Percentiles rank a stretch among this genome's conserved stretches.
Evolutionary conservation across 768 basidiomycete species (phyloP).

Genomic region (Asterophora parasitica): DNA sequence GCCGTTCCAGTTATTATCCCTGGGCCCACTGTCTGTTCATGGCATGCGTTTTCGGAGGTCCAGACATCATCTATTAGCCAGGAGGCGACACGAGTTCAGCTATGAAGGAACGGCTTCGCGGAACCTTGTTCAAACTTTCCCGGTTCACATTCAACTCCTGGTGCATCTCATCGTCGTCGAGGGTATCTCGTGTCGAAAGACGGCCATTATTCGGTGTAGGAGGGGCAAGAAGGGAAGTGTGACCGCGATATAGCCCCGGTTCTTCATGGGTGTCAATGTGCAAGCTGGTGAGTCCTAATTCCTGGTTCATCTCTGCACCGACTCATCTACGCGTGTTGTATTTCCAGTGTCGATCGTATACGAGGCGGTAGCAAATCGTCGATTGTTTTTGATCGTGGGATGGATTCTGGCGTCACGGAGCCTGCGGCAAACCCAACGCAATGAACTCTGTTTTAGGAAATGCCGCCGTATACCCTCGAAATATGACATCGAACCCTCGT

Average conservation of each 20-base stretch:
- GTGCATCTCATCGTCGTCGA: no score
- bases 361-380: slow-evolving; percentile 1
- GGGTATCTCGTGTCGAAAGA: background rate
- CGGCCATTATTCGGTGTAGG: background rate
- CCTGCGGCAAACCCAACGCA: background rate
- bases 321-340: background rate
- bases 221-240: background rate
- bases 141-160: no score
- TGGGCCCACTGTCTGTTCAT: no score
- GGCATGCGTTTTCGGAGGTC: no score
- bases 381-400: background rate
- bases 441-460: background rate
- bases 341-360: slow-evolving; percentile 1
- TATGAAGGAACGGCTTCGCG: no score
- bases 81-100: no score
- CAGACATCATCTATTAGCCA: no score
- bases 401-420: background rate
- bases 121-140: no score
- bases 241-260: background rate
- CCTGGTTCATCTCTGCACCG: background rate
- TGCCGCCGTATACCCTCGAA: background rate
- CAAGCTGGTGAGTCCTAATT: background rate
- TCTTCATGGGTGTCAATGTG: background rate
- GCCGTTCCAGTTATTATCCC: no score
- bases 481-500: slow-evolving; percentile 1